Conservation (phyloP, 495 filamentous ascomycete genomes). For the Tuber aestivum region DNA sequence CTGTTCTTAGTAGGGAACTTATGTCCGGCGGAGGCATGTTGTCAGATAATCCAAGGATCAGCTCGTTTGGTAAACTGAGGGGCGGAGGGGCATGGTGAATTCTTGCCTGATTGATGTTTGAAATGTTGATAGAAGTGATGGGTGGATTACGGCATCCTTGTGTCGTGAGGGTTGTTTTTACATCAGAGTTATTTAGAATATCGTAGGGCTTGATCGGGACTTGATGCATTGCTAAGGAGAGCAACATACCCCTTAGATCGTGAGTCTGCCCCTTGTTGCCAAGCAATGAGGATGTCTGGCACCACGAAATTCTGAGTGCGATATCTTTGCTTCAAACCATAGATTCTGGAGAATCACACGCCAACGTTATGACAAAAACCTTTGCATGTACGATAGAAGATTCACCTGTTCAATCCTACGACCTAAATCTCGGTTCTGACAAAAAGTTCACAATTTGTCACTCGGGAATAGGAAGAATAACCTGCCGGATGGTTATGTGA, state of each 20-base stretch:
- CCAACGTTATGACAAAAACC: too few species aligned
- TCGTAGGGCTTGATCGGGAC: neutral
- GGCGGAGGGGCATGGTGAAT: constrained; percentile 18
- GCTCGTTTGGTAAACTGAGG: constrained; percentile 23
- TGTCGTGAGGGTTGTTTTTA: neutral
- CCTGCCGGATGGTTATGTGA: too few species aligned
- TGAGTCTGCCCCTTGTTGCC: neutral
- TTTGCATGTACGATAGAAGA: too few species aligned
- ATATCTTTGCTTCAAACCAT: neutral
- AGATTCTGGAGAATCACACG: neutral
- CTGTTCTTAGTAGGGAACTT: constrained; percentile 17
- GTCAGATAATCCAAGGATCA: constrained; percentile 15
- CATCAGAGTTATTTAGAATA: neutral
- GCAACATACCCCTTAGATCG: too few species aligned
- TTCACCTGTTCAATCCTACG: too few species aligned
- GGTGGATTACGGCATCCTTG: neutral
- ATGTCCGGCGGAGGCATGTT: constrained; percentile 19
- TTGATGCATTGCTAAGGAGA: neutral
- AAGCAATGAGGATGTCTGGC: neutral
- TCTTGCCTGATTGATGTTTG: neutral
- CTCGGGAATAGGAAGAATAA: too few species aligned
- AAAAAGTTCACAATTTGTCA: too few species aligned
- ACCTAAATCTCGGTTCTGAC: too few species aligned
- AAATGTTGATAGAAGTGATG: neutral
- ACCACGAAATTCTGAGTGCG: neutral